phyloP scores from a whole-genome alignment of 192 early-diverging fungal genomes.

The Neocallimastix lanati region DNA sequence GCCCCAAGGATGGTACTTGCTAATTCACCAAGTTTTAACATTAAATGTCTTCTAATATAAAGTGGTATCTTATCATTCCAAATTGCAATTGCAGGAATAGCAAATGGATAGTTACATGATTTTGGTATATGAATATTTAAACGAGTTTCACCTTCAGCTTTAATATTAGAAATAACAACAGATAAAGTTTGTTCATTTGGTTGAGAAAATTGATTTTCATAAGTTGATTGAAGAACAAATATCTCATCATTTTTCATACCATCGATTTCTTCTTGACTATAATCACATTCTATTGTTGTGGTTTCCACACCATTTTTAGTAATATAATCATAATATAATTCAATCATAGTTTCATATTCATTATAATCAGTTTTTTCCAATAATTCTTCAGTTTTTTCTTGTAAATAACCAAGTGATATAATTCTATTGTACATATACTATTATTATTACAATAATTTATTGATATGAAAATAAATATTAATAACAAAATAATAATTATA shows the following conservation, averaged over 20 bases:
- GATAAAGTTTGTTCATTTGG: not conserved
- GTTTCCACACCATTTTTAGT: conserved; percentile 18
- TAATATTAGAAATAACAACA: conserved; percentile 11
- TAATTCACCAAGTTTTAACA: conserved; percentile 9
- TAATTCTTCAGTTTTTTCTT: conserved; percentile 19
- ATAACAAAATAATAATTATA: too few relatives aligned
- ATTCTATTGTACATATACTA: conserved; percentile 43
- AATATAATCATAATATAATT: conserved; percentile 15
- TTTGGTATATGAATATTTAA: conserved; percentile 46
- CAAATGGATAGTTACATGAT: conserved; percentile 40
- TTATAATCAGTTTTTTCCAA: conserved; percentile 18
- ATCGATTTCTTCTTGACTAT: conserved; percentile 9
- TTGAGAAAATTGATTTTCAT: conserved; percentile 26
- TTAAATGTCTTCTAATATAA: conserved; percentile 26
- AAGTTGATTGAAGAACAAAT: conserved; percentile 47
- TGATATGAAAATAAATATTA: too few relatives aligned
- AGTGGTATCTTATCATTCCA: conserved; percentile 42
- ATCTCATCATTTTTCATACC: conserved; percentile 37
- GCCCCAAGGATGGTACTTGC: conserved; percentile 8
- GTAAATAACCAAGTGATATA: conserved; percentile 32
- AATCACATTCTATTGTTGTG: conserved; percentile 10
- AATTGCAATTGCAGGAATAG: conserved; percentile 43
- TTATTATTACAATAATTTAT: not conserved
- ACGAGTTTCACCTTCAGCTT: conserved; percentile 11
- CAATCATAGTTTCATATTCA: conserved; percentile 29